phyloP scores from a whole-genome alignment of 176 grass and related monocot species.

The Areca catechu region DNA sequence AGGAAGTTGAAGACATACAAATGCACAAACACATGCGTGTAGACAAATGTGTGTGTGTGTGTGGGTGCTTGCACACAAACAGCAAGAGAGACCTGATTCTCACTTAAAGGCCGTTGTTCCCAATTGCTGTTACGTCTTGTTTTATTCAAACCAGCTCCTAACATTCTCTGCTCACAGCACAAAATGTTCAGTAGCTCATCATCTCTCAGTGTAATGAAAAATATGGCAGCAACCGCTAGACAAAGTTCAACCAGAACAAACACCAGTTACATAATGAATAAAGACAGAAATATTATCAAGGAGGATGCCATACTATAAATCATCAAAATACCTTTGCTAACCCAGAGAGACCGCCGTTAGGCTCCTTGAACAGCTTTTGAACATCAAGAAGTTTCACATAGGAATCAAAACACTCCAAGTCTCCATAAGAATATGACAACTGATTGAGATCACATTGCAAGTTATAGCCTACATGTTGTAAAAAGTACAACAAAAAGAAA shows the following conservation, averaged over 20 bases:
- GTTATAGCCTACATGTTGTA: constrained; percentile 53
- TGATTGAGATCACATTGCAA: constrained; percentile 89
- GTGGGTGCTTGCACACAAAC: too few relatives aligned
- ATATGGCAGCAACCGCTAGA: too few relatives aligned
- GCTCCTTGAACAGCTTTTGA: constrained; percentile 84
- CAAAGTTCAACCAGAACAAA: neutral
- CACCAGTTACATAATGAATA: neutral
- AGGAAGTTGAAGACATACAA: too few relatives aligned
- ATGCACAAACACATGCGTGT: constrained; percentile 1
- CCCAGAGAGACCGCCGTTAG: constrained; percentile 72
- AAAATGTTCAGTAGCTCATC: too few relatives aligned
- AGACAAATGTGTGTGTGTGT: neutral
- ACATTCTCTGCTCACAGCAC: constrained; percentile 35
- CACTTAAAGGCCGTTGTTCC: constrained; percentile 78
- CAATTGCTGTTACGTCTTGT: constrained; percentile 76
- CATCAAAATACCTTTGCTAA: constrained; percentile 52
- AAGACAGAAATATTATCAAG: too few relatives aligned
- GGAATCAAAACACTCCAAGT: constrained; percentile 74
- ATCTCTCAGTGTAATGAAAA: too few relatives aligned
- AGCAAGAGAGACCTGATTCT: constrained; percentile 65
- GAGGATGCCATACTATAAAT: neutral
- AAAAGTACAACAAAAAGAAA: constrained; percentile 7
- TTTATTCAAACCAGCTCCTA: constrained; percentile 91
- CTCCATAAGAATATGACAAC: constrained; percentile 69
- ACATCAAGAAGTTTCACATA: constrained; percentile 96